These are phyloP conservation scores for Ophiostoma australiae DNA, from an alignment of 2,329 filamentous ascomycete genomes.

Conservation along the genomic window DNA sequence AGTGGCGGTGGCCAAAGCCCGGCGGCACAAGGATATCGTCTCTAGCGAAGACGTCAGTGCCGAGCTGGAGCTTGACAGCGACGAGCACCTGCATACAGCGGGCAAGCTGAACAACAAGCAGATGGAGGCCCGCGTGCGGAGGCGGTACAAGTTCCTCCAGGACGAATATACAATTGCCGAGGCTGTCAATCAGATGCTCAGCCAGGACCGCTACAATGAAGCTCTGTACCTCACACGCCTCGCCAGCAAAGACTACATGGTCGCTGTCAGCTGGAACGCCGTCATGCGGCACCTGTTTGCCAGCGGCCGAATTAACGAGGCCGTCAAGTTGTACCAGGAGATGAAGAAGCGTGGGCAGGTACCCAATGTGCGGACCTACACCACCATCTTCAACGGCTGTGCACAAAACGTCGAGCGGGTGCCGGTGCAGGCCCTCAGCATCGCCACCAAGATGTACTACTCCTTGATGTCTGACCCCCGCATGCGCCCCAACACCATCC, in stretches of 20 bases:
- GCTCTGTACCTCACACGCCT: slow-evolving; percentile 63
- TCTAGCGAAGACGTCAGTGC: not conserved
- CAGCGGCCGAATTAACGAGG: slow-evolving; percentile 55
- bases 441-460: slow-evolving; percentile 72
- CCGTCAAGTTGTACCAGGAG: slow-evolving; percentile 87
- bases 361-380: slow-evolving; percentile 79
- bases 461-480: slow-evolving; percentile 61
- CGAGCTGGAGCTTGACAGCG: not conserved
- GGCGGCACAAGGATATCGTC: not conserved
- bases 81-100: not conserved
- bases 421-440: slow-evolving; percentile 57
- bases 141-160: slow-evolving; percentile 42
- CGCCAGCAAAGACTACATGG: slow-evolving; percentile 60
- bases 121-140: slow-evolving; percentile 4
- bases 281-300: slow-evolving; percentile 68
- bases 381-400: slow-evolving; percentile 73
- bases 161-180: slow-evolving; percentile 71
- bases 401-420: slow-evolving; percentile 57
- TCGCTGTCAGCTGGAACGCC: slow-evolving; percentile 82
- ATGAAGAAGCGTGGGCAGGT: slow-evolving; percentile 91
- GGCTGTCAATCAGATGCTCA: slow-evolving; percentile 59
- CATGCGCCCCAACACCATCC: slow-evolving; percentile 69
- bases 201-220: slow-evolving; percentile 56
- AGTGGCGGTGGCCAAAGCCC: not conserved
- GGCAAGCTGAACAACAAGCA: not conserved